Evolutionary conservation across 2,329 filamentous ascomycete species (phyloP).

Genomic region (Alternaria angustiovoidea): DNA sequence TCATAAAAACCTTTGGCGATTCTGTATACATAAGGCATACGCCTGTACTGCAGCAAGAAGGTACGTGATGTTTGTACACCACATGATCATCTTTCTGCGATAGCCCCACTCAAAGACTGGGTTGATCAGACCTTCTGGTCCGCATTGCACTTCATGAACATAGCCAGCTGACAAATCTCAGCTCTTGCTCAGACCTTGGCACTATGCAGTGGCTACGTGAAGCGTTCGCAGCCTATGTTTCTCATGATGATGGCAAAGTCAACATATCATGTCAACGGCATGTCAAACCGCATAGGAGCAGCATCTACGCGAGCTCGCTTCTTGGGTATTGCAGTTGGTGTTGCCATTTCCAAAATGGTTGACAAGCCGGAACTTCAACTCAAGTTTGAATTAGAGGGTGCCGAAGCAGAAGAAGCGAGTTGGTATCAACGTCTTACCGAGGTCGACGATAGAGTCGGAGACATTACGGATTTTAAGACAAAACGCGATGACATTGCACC

Average conservation of each 20-base stretch:
- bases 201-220: constrained; percentile 77
- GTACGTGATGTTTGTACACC: constrained; percentile 53
- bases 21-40: constrained; percentile 86
- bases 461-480: constrained; percentile 26
- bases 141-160: constrained; percentile 45
- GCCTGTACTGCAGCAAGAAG: constrained; percentile 87
- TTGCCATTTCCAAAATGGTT: constrained; percentile 70
- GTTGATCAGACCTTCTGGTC: constrained; percentile 38
- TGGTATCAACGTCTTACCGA: constrained; percentile 76
- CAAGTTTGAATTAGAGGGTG: constrained; percentile 85
- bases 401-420: constrained; percentile 72
- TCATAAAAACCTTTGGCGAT: constrained; percentile 79
- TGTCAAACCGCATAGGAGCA: constrained; percentile 85
- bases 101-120: constrained; percentile 41
- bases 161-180: constrained; percentile 50
- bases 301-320: constrained; percentile 79
- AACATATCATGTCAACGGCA: constrained; percentile 74
- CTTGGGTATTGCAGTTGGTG: constrained; percentile 87
- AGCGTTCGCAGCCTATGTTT: constrained; percentile 70
- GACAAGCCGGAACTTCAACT: constrained; percentile 75
- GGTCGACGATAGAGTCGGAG: constrained; percentile 69
- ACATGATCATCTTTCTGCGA: constrained; percentile 38
- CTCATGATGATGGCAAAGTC: constrained; percentile 75
- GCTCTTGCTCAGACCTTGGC: constrained; percentile 82
- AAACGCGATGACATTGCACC: neutral